Evolutionary conservation across 2,329 filamentous ascomycete genomes (phyloP), one percentile per base, ranked within the genome.

Genomic region (Phyllosticta citribraziliensis): DNA sequence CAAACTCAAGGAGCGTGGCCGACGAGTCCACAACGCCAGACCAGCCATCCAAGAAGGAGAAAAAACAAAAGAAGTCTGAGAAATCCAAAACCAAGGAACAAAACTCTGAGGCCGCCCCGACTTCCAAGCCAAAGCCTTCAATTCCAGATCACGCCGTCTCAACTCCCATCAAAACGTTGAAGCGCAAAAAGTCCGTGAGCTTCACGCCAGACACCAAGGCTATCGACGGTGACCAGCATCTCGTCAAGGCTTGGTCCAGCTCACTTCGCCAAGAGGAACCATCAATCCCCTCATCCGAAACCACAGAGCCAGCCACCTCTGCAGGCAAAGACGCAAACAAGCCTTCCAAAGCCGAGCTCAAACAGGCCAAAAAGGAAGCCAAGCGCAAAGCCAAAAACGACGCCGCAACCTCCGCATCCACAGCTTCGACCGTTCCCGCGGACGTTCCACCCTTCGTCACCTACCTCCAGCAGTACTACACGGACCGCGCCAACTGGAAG

Each of bases 381-480:
- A 60, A 60, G 14, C 64, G 62, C 47, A 56, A 63, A 66, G 25
- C 55, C 9, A 64, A 58, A 54, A 47, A 47, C 40, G 40, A 47
- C 40, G 60, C 63, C 65, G 30, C 67, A 63, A 61, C 67, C n/a
- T 54, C 59, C 33, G 30, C 62, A 14, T n/a, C 60, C 56, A 51
- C 60, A 19, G 62, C 65, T 54, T 17, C 40, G 0, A 8, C 14
- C 5, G 14, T 4, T n/a, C n/a, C 40, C 6, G 64, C 66, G 72
- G 80, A 83, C 64, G 75, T 86, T 60, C 80, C 83, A 55, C 82
- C 86, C 14, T 87, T 91, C 62, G 79, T 95, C 17, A 80, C 84
- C 58, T 97, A 97, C 72, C 82, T 97, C 53, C 80, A 80, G 55
- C 84, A 87, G 70, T 96, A 91, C 81, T 81, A 89, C 74, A 82